Evolutionary conservation across 2,329 filamentous ascomycete species (phyloP), one percentile per base, ranked within the genome.

Genomic region (Colletotrichum spaethianum): DNA sequence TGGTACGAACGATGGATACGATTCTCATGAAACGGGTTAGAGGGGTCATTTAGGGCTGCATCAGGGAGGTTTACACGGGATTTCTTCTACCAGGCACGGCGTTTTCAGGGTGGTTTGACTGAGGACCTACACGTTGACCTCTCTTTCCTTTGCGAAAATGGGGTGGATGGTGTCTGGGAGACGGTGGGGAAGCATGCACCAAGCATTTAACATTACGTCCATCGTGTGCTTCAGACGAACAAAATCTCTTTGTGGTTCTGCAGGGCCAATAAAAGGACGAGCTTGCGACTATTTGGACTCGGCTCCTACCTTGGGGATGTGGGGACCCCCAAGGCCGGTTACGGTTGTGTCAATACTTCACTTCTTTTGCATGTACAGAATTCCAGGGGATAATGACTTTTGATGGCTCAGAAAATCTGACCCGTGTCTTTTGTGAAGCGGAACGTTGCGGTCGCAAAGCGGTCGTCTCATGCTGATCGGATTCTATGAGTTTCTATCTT

Each of bases 301-400:
- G 28, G 40, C 28, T 40, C n/a, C 26, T 16, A 40, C 36, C 2
- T 40, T 40, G 55, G 12, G 14, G 55, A 14, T n/a, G n/a, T 28
- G 55, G 8, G 23, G 28, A n/a, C n/a, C n/a, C n/a, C 6, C 55
- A 5, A 38, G 36, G n/a, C 20, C 20, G 55, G 33, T 14, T 20
- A 38, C n/a, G 42, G n/a, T 26, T 48, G 4, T 26, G 60, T 63
- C 36, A 6, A 52, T 63, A 40, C 44, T 40, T 63, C 36, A 33
- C 23, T 40, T 52, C 46, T 52, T 52, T 63, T 16, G 46, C 46
- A 63, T 63, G 31, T 63, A 63, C 36, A 63, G 60, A 63, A 40
- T 38, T 52, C 16, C 23, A 40, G 23, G 26, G 60, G n/a, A 20
- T 31, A 52, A n/a, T 20, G 23, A 31, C 11, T 38, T 40, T 40